phyloP scores from a whole-genome alignment of 2,329 filamentous ascomycete species.

The Penicillium sp. region DNA sequence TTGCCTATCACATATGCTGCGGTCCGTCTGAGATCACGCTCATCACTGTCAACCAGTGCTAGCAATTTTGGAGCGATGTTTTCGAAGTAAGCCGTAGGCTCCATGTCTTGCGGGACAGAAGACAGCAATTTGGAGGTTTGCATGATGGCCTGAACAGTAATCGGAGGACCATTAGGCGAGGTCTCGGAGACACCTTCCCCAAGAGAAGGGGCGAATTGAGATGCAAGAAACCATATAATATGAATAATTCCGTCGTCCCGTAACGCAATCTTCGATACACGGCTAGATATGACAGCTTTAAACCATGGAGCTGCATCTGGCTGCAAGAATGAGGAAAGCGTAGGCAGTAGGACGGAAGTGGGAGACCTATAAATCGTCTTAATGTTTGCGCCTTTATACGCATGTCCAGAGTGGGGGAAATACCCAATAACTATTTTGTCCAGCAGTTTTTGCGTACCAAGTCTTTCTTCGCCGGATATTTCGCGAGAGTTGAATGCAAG shows the following conservation, averaged over 20 bases:
- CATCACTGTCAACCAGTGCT: constrained; percentile 36
- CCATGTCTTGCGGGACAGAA: constrained; percentile 37
- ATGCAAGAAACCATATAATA: constrained; percentile 40
- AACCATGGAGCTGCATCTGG: constrained; percentile 36
- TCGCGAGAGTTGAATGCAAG: constrained; percentile 34
- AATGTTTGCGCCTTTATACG: constrained; percentile 16
- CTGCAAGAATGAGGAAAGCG: constrained; percentile 36
- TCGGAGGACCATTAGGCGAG: constrained; percentile 32
- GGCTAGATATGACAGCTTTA: constrained; percentile 31
- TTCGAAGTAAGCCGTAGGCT: constrained; percentile 33
- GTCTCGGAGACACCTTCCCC: constrained; percentile 30
- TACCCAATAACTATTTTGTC: constrained; percentile 33
- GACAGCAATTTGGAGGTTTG: constrained; percentile 40
- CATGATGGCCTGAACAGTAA: constrained; percentile 44
- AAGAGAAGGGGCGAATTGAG: constrained; percentile 38
- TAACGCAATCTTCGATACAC: constrained; percentile 37
- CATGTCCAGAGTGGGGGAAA: constrained; percentile 1
- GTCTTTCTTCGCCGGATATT: constrained; percentile 16
- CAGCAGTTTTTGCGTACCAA: constrained; percentile 22
- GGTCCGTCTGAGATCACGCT: constrained; percentile 37
- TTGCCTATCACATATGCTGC: constrained; percentile 41
- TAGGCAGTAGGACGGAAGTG: constrained; percentile 32
- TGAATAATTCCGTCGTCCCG: constrained; percentile 40
- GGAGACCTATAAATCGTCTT: constrained; percentile 26
- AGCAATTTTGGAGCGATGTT: constrained; percentile 39